These are phyloP conservation scores for Rhododendron ferrugineum DNA, from an alignment of 148 eudicot species.

Conservation along the genomic window DNA sequence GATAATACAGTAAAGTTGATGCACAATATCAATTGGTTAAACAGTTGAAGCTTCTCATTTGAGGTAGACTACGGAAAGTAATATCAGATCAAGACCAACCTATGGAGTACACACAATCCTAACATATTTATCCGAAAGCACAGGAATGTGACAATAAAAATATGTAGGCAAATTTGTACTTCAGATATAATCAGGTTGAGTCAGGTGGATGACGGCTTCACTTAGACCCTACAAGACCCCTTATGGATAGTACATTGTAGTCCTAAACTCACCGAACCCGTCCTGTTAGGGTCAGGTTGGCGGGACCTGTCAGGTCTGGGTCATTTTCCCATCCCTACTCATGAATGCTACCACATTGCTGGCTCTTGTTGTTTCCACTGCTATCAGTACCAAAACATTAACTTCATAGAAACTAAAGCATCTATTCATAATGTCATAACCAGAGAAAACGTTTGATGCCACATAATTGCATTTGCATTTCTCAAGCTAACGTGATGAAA, in stretches of 20 bases:
- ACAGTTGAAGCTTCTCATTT: not conserved
- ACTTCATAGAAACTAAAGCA: not conserved
- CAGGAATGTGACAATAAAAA: not conserved
- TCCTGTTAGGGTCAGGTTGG: not conserved
- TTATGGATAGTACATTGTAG: not conserved
- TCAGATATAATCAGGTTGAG: not conserved
- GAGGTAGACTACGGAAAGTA: not conserved
- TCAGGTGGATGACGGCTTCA: not conserved
- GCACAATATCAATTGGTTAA: not conserved
- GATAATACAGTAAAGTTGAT: not conserved
- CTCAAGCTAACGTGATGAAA: not conserved
- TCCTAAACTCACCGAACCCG: not conserved
- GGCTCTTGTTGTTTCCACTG: not conserved
- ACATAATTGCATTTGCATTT: not conserved
- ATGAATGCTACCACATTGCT: not conserved
- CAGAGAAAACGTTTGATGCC: not conserved
- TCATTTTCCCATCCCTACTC: not conserved
- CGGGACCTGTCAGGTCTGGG: not conserved
- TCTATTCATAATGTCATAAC: not conserved
- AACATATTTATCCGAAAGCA: not conserved
- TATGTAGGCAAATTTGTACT: not conserved
- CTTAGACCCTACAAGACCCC: not conserved
- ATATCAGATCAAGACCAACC: not conserved
- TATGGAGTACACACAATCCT: not conserved
- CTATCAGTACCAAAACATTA: not conserved